A percentile compares a stretch with the other conserved stretches of the same genome.
phyloP scores from a whole-genome alignment of 257 asterid species.

The Solanum piurae region DNA sequence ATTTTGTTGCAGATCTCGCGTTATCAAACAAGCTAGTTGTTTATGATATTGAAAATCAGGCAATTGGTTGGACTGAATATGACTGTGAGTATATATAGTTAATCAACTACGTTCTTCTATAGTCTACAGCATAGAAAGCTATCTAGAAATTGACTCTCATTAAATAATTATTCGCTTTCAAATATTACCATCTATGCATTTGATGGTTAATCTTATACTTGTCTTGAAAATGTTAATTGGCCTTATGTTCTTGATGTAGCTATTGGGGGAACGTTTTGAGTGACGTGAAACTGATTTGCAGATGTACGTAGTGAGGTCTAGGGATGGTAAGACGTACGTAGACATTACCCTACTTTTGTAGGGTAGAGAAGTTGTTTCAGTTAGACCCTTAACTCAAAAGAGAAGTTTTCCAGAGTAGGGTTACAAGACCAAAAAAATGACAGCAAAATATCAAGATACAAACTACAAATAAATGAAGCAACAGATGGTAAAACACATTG shows the following conservation, averaged over 20 bases:
- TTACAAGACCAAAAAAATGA: neutral
- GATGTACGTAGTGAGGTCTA: neutral
- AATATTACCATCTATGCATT: neutral
- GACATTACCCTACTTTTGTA: neutral
- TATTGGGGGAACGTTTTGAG: neutral
- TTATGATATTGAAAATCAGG: slow-evolving; percentile 65
- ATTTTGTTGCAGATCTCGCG: slow-evolving; percentile 51
- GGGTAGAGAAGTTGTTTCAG: neutral
- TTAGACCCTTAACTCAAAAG: neutral
- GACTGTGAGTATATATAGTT: slow-evolving; percentile 49
- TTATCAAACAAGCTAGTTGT: slow-evolving; percentile 64
- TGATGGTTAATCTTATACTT: neutral
- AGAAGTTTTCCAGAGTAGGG: neutral
- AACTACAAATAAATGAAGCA: neutral
- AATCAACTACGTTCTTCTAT: neutral
- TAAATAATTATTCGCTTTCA: neutral
- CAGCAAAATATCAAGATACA: neutral
- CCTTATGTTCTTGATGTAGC: neutral
- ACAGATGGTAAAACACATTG: neutral
- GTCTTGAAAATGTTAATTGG: neutral
- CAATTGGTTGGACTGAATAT: slow-evolving; percentile 66
- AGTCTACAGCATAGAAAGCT: neutral
- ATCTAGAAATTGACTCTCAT: neutral
- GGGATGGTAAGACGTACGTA: neutral
- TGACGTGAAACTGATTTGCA: neutral